These are phyloP conservation scores for Corynespora cassiicola DNA, from an alignment of 2,329 filamentous ascomycete genomes.

Conservation along the genomic window DNA sequence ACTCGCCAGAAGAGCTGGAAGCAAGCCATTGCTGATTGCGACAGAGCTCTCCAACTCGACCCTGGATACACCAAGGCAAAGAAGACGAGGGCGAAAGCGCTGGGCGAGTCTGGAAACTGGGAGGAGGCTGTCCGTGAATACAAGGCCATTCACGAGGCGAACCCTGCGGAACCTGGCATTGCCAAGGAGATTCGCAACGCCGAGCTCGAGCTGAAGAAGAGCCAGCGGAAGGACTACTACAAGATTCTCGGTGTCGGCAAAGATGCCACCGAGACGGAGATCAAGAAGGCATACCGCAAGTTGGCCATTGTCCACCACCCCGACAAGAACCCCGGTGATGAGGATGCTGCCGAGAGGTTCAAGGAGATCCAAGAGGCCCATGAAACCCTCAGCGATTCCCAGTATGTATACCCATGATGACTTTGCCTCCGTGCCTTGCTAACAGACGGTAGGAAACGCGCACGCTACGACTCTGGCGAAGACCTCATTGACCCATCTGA, in stretches of 20 bases:
- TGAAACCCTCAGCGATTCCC: slow-evolving; percentile 90
- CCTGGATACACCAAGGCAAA: slow-evolving; percentile 86
- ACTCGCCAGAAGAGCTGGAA: slow-evolving; percentile 85
- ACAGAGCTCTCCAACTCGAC: slow-evolving; percentile 82
- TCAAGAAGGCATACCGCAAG: slow-evolving; percentile 97
- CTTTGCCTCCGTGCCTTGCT: background rate
- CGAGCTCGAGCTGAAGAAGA: slow-evolving; percentile 97
- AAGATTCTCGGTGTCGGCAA: slow-evolving; percentile 92
- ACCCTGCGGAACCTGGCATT: slow-evolving; percentile 81
- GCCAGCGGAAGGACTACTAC: slow-evolving; percentile 97
- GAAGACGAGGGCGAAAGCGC: slow-evolving; percentile 90
- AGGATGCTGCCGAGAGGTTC: slow-evolving; percentile 85
- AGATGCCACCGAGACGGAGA: slow-evolving; percentile 80
- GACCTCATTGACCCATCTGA: slow-evolving; percentile 88
- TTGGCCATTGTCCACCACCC: slow-evolving; percentile 93
- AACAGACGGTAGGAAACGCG: slow-evolving; percentile 70
- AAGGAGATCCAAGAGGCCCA: slow-evolving; percentile 98
- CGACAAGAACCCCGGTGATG: slow-evolving; percentile 94
- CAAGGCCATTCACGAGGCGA: slow-evolving; percentile 83
- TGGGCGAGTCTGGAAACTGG: slow-evolving; percentile 87
- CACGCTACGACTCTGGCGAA: slow-evolving; percentile 89
- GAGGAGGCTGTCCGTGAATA: slow-evolving; percentile 88
- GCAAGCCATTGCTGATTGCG: slow-evolving; percentile 83
- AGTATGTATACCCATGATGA: slow-evolving; percentile 67
- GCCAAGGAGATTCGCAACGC: slow-evolving; percentile 86